phyloP scores from a whole-genome alignment of 2,329 filamentous ascomycete species.

The Alternaria sp. region DNA sequence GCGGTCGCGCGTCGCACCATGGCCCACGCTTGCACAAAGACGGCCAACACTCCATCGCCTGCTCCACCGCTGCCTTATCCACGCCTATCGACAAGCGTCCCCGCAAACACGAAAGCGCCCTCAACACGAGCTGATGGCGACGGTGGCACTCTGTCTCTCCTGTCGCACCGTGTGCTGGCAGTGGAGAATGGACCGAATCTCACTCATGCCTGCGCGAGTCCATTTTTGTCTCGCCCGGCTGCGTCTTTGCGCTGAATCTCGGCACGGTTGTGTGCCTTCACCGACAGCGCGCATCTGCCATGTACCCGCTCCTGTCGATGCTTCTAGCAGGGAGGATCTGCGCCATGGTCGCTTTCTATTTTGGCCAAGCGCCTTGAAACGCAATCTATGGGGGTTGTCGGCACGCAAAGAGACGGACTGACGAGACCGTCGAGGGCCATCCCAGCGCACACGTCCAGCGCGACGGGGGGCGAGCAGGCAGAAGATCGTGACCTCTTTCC shows the following conservation, averaged over 20 bases:
- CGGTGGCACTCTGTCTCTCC: slow-evolving; percentile 2
- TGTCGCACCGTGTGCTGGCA: slow-evolving; percentile 3
- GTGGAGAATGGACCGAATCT: not conserved
- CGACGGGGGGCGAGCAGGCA: not conserved
- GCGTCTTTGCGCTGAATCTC: not conserved
- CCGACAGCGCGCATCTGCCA: slow-evolving; percentile 25
- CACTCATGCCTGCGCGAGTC: not conserved
- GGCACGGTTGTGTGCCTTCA: slow-evolving; percentile 16
- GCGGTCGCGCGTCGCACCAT: slow-evolving; percentile 13
- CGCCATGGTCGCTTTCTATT: slow-evolving; percentile 37
- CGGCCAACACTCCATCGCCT: slow-evolving; percentile 7
- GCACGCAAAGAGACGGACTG: slow-evolving; percentile 15
- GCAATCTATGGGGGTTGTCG: slow-evolving; percentile 30
- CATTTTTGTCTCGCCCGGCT: not conserved
- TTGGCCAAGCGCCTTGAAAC: slow-evolving; percentile 43
- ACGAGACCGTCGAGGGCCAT: not conserved
- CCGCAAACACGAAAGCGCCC: slow-evolving; percentile 1
- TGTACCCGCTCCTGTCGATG: slow-evolving; percentile 35
- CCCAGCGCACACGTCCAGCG: not conserved
- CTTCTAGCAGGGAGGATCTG: slow-evolving; percentile 41
- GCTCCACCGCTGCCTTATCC: slow-evolving; percentile 2
- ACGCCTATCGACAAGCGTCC: slow-evolving; percentile 13
- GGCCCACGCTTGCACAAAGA: slow-evolving; percentile 7
- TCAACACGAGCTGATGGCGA: not conserved
- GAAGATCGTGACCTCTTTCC: slow-evolving; percentile 4